Conservation (phyloP, 805 yeast genomes). For the Candida gorgasii region DNA sequence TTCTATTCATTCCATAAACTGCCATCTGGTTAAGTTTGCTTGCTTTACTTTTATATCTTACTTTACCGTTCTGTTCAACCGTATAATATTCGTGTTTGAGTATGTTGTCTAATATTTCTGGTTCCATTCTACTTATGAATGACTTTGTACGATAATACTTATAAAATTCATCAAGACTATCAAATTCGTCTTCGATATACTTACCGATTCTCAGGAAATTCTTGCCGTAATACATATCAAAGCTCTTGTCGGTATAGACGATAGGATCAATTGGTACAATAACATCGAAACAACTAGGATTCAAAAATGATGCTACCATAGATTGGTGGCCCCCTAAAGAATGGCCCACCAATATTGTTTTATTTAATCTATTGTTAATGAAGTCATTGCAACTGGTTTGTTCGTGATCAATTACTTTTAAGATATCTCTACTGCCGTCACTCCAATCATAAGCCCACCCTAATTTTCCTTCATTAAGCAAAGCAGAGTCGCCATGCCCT, state of each 20-base stretch:
- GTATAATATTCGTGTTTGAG: constrained; percentile 37
- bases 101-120: constrained; percentile 47
- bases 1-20: constrained; percentile 44
- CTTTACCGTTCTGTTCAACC: constrained; percentile 16
- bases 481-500: constrained; percentile 69
- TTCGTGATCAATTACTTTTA: constrained; percentile 45
- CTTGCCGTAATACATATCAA: constrained; percentile 18
- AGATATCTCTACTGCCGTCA: constrained; percentile 65
- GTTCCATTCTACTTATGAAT: constrained; percentile 47
- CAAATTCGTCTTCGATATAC: constrained; percentile 41
- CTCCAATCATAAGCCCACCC: constrained; percentile 62
- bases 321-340: constrained; percentile 70
- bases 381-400: constrained; percentile 32
- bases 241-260: constrained; percentile 26
- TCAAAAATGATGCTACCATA: constrained; percentile 47
- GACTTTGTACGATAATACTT: constrained; percentile 43
- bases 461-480: constrained; percentile 52
- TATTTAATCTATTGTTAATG: constrained; percentile 28
- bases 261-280: constrained; percentile 65
- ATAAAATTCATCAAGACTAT: constrained; percentile 40
- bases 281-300: constrained; percentile 55
- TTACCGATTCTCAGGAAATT: constrained; percentile 24
- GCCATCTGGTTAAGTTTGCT: constrained; percentile 47
- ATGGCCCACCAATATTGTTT: constrained; percentile 62
- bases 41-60: constrained; percentile 24